These are phyloP conservation scores for Phytophthora gonapodyides DNA, from an alignment of 352 stramenopile genomes.

Conservation along the genomic window DNA sequence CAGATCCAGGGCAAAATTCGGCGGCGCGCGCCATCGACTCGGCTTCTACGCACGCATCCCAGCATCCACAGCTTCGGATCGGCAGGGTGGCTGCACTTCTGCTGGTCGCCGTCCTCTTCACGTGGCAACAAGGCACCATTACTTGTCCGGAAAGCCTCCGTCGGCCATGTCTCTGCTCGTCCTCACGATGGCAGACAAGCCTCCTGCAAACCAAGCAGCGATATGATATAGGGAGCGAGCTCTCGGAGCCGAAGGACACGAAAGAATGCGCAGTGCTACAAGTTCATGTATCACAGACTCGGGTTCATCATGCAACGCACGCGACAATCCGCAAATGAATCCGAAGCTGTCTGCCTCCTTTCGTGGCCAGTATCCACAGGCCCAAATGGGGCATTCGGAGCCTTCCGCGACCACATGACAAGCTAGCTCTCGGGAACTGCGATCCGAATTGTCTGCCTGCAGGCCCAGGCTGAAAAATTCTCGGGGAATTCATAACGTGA, in stretches of 20 bases:
- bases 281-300: no score
- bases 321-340: no score
- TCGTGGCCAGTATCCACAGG: no score
- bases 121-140: slow-evolving; percentile 11
- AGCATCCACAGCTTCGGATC: slow-evolving; percentile 8
- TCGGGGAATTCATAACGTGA: no score
- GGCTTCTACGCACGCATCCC: slow-evolving; percentile 12
- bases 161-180: slow-evolving; percentile 23
- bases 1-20: slow-evolving; percentile 37
- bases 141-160: slow-evolving; percentile 12
- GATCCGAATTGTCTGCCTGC: no score
- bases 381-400: no score
- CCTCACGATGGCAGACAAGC: slow-evolving; percentile 30
- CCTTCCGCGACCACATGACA: no score
- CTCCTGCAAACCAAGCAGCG: slow-evolving; percentile 24
- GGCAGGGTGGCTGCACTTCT: slow-evolving; percentile 1
- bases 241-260: slow-evolving; percentile 15
- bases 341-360: no score
- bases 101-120: neutral
- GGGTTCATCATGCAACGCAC: no score
- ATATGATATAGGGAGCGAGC: slow-evolving; percentile 36
- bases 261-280: slow-evolving; percentile 24
- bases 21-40: neutral
- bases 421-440: no score
- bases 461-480: no score